Evolutionary conservation across 306 rosid genomes (phyloP).

Genomic region (Quercus ilex): DNA sequence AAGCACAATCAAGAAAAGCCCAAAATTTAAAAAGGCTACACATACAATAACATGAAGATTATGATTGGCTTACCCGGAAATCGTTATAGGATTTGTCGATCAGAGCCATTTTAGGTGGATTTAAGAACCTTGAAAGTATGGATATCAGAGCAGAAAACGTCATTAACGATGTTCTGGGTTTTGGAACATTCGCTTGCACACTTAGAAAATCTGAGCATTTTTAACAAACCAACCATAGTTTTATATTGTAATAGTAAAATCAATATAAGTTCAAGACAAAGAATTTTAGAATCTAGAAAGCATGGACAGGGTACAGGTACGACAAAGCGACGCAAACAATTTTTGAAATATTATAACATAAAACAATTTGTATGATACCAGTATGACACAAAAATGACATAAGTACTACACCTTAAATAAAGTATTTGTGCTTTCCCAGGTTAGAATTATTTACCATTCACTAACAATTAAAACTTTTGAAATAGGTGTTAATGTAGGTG

Average conservation of each 20-base stretch:
- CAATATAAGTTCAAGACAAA: not conserved
- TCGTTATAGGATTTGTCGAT: slow-evolving; percentile 23
- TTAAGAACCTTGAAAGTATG: slow-evolving; percentile 29
- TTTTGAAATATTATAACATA: too few species aligned
- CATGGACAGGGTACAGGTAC: fast-evolving
- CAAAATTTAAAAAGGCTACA: not conserved
- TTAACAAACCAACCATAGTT: not conserved
- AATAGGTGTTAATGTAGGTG: too few species aligned
- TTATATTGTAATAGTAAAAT: too few species aligned
- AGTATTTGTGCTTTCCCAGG: too few species aligned
- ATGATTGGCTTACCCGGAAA: slow-evolving; percentile 35
- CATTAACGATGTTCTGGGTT: slow-evolving; percentile 23
- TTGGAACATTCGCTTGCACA: slow-evolving; percentile 4
- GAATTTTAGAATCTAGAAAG: not conserved
- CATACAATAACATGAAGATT: not conserved
- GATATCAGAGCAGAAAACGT: slow-evolving; percentile 36
- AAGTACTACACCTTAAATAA: too few species aligned
- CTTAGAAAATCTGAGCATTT: slow-evolving; percentile 33
- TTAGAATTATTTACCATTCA: too few species aligned
- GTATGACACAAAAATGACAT: too few species aligned
- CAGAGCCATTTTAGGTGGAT: slow-evolving; percentile 31
- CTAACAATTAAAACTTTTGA: too few species aligned
- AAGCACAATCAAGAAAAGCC: not conserved
- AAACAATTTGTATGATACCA: too few species aligned
- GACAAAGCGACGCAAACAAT: too few species aligned